These are phyloP conservation scores for Carex arenaria DNA, from an alignment of 202 grass and related monocot genomes.

Conservation along the genomic window DNA sequence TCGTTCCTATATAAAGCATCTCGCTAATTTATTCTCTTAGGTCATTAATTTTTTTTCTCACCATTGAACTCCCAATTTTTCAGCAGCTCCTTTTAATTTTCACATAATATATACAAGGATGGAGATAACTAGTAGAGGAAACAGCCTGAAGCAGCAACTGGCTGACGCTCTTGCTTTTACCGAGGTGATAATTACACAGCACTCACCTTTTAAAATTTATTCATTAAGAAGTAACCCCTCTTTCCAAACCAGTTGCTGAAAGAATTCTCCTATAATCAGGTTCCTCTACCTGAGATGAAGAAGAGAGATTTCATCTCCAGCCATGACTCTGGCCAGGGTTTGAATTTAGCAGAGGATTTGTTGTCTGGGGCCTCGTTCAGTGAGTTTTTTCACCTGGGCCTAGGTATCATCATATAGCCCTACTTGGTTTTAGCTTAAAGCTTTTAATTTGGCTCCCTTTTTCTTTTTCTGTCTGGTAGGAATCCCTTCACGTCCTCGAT, in stretches of 20 bases:
- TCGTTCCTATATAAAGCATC: background rate
- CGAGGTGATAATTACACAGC: background rate
- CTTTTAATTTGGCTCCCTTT: background rate
- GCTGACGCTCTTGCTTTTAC: background rate
- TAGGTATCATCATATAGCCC: background rate
- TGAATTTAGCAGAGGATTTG: background rate
- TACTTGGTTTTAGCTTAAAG: background rate
- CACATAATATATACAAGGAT: background rate
- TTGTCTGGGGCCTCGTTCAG: background rate
- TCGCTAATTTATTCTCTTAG: background rate
- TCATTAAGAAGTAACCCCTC: background rate
- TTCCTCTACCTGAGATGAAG: background rate
- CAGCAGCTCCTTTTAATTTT: background rate
- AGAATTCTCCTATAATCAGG: background rate
- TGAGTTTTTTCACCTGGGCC: background rate
- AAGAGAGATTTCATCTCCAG: background rate
- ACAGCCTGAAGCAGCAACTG: constrained; percentile 7
- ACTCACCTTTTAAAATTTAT: background rate
- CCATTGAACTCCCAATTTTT: background rate
- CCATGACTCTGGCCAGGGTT: background rate
- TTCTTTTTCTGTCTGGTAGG: background rate
- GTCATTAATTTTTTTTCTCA: background rate
- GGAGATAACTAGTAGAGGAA: background rate
- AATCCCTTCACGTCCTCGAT: background rate
- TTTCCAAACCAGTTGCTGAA: background rate